Conservation (phyloP, 257 asterid species). For the Solanum pennellii region DNA sequence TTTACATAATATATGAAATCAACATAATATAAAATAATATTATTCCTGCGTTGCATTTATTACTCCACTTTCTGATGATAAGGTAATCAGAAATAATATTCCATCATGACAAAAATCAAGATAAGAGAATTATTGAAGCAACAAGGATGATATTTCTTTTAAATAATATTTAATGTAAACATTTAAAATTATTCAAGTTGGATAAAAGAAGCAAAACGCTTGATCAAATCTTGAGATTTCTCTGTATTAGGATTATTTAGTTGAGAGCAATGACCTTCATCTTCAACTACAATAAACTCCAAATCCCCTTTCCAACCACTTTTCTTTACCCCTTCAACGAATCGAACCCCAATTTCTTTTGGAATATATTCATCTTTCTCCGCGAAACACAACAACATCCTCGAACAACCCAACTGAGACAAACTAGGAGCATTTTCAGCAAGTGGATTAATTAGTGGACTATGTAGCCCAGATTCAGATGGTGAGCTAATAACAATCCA, state of each 20-base stretch:
- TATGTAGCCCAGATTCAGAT: not conserved
- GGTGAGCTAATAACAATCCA: not conserved
- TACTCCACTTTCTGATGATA: no score
- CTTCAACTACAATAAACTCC: conserved; percentile 38
- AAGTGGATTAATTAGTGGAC: not conserved
- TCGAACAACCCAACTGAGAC: not conserved
- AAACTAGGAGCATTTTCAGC: not conserved
- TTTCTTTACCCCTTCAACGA: conserved; percentile 25
- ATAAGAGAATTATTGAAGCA: no score
- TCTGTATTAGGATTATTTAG: not conserved
- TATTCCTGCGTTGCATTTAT: no score
- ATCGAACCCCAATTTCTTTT: conserved; percentile 2
- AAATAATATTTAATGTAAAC: no score
- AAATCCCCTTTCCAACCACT: conserved; percentile 51
- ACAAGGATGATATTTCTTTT: no score
- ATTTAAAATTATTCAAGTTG: not conserved
- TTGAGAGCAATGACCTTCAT: conserved; percentile 37
- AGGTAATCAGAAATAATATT: no score
- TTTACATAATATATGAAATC: no score
- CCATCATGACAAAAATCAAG: no score
- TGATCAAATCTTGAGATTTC: conserved; percentile 23
- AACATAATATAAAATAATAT: no score
- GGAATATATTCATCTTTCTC: conserved; percentile 13
- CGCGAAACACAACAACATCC: not conserved
- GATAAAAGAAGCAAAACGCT: conserved; percentile 27